phyloP scores from a whole-genome alignment of 2,329 filamentous ascomycete species.

The Phyllosticta paracitricarpa region DNA sequence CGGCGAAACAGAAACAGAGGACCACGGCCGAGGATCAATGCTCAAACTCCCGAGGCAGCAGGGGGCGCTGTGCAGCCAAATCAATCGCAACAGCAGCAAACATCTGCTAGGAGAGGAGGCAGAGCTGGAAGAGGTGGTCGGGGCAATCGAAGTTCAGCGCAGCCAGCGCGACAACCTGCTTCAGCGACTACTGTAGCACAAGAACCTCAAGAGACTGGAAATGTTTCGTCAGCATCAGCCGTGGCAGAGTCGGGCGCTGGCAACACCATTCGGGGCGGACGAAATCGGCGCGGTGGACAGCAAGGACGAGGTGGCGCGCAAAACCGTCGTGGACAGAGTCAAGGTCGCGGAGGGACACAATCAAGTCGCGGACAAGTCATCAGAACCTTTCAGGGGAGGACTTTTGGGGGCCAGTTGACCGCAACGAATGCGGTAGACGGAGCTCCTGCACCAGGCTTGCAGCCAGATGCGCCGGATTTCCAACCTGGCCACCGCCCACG shows the following conservation, averaged over 20 bases:
- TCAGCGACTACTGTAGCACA: not conserved
- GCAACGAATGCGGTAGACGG: slow-evolving; percentile 16
- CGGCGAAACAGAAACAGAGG: not conserved
- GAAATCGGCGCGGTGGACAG: slow-evolving; percentile 8
- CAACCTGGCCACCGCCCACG: slow-evolving; percentile 51
- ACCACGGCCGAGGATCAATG: not conserved
- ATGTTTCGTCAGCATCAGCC: not conserved
- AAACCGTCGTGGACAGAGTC: not conserved
- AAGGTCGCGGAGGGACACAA: not conserved
- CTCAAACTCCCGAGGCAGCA: not conserved
- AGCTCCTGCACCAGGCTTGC: slow-evolving; percentile 19
- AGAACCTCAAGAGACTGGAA: not conserved
- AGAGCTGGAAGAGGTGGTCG: slow-evolving; percentile 4
- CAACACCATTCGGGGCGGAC: slow-evolving; percentile 19
- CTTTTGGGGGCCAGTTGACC: slow-evolving; percentile 41
- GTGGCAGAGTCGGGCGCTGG: not conserved
- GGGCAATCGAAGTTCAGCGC: not conserved
- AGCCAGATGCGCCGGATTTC: slow-evolving; percentile 43
- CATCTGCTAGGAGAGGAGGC: not conserved
- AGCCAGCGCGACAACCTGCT: slow-evolving; percentile 1
- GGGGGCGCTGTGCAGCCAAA: not conserved
- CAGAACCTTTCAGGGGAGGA: slow-evolving; percentile 33
- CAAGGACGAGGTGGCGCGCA: not conserved
- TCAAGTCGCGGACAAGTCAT: slow-evolving; percentile 7
- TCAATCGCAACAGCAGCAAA: not conserved